These are phyloP conservation scores for Ustilago crameri DNA, from an alignment of 1,284 basidiomycete species.

Conservation along the genomic window DNA sequence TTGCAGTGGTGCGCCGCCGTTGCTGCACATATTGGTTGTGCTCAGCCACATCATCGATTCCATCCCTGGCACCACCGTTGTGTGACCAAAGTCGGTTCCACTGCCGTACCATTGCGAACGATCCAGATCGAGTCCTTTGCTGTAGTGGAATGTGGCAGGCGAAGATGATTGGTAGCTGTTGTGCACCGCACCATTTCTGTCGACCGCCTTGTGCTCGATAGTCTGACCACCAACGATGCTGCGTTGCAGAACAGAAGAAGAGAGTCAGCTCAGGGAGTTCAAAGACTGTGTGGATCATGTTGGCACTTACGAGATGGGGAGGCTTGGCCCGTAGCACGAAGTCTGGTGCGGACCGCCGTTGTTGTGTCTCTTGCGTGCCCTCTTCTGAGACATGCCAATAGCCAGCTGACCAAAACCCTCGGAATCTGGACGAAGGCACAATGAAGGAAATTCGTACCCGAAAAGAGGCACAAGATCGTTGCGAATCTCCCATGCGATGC, in stretches of 20 bases:
- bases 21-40: conserved; percentile 1
- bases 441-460: conserved; percentile 45
- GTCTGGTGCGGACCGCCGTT: conserved; percentile 46
- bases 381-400: conserved; percentile 41
- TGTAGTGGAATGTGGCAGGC: conserved; percentile 20
- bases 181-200: neutral
- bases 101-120: conserved; percentile 18
- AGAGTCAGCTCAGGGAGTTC: neutral
- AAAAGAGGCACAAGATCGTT: conserved; percentile 52
- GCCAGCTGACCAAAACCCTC: conserved; percentile 51
- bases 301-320: conserved; percentile 46
- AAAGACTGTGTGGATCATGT: too few species aligned
- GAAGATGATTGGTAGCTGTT: conserved; percentile 10
- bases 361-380: conserved; percentile 43
- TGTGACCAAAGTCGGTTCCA: conserved; percentile 1
- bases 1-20: conserved; percentile 3
- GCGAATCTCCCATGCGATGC: conserved; percentile 51
- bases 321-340: conserved; percentile 43
- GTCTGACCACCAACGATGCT: conserved; percentile 28
- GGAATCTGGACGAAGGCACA: conserved; percentile 46
- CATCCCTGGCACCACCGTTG: neutral
- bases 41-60: conserved; percentile 32
- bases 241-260: neutral
- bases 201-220: conserved; percentile 17
- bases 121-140: conserved; percentile 18